Conservation (phyloP, 2,329 filamentous ascomycete species). For the Chlorencoelia australis region DNA sequence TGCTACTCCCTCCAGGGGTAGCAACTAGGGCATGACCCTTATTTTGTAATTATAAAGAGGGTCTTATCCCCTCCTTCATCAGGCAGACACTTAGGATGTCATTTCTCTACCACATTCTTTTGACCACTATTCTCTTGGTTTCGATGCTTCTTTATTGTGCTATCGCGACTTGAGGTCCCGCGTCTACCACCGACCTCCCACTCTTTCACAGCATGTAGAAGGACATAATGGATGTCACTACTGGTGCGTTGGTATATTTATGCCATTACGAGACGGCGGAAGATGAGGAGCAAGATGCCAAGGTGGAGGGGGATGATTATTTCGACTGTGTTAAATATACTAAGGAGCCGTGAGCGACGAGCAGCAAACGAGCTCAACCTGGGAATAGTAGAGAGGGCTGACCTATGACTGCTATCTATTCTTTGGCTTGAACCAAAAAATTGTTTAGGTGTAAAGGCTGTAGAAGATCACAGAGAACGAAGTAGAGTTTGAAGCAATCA, state of each 20-base stretch:
- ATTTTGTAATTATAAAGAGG: no score
- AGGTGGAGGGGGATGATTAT: conserved; percentile 5
- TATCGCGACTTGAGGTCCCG: no score
- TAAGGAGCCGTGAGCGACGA: conserved; percentile 6
- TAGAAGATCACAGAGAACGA: not conserved
- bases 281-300: conserved; percentile 5
- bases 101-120: no score
- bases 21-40: no score
- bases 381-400: conserved; percentile 1
- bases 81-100: no score
- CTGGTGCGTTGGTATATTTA: conserved; percentile 5
- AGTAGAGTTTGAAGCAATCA: not conserved
- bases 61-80: no score
- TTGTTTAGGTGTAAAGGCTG: not conserved
- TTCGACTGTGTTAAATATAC: conserved; percentile 7
- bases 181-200: no score
- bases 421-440: conserved; percentile 1
- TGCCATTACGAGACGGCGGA: conserved; percentile 5
- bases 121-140: no score
- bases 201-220: conserved; percentile 4
- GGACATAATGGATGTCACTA: conserved; percentile 5
- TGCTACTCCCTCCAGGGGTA: no score
- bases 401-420: conserved; percentile 4
- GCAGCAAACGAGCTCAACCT: conserved; percentile 3
- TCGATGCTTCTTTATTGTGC: no score